A percentile compares a stretch with the other conserved stretches of the same genome.
phyloP scores from a whole-genome alignment of 2,329 filamentous ascomycete genomes.

The Podosphaera fusca region DNA sequence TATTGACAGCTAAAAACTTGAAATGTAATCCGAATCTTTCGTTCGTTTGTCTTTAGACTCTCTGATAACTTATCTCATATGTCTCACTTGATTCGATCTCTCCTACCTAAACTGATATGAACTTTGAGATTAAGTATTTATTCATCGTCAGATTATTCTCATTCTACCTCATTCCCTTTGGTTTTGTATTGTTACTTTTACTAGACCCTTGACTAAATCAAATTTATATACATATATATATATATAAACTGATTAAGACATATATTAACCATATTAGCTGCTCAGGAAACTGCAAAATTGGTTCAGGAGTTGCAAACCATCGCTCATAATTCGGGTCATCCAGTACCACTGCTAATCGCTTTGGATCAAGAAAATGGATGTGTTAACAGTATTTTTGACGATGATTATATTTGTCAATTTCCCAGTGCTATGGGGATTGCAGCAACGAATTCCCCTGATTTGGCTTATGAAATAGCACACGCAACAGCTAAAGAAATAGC shows the following conservation, averaged over 20 bases:
- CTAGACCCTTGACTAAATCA: too few species aligned
- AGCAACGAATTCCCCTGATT: slow-evolving; percentile 64
- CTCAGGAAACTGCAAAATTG: slow-evolving; percentile 67
- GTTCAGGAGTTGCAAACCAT: slow-evolving; percentile 85
- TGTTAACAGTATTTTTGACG: slow-evolving; percentile 89
- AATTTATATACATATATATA: too few species aligned
- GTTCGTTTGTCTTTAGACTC: neutral
- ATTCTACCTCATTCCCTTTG: neutral
- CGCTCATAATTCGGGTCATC: slow-evolving; percentile 73
- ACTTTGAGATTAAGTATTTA: too few species aligned
- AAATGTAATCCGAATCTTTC: slow-evolving; percentile 33
- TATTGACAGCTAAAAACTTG: slow-evolving; percentile 64
- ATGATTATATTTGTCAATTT: slow-evolving; percentile 88
- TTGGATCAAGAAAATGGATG: slow-evolving; percentile 96
- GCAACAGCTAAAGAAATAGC: slow-evolving; percentile 82
- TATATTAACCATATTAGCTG: slow-evolving; percentile 32
- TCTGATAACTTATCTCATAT: neutral
- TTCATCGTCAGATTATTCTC: too few species aligned
- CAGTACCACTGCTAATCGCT: slow-evolving; percentile 69
- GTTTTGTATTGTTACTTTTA: too few species aligned
- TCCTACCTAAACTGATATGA: too few species aligned
- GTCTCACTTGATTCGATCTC: neutral
- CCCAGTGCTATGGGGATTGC: slow-evolving; percentile 92
- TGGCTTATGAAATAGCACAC: slow-evolving; percentile 77
- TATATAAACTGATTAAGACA: neutral